These are phyloP conservation scores for Alternaria ethzedia DNA, from an alignment of 2,329 filamentous ascomycete species.

Conservation along the genomic window DNA sequence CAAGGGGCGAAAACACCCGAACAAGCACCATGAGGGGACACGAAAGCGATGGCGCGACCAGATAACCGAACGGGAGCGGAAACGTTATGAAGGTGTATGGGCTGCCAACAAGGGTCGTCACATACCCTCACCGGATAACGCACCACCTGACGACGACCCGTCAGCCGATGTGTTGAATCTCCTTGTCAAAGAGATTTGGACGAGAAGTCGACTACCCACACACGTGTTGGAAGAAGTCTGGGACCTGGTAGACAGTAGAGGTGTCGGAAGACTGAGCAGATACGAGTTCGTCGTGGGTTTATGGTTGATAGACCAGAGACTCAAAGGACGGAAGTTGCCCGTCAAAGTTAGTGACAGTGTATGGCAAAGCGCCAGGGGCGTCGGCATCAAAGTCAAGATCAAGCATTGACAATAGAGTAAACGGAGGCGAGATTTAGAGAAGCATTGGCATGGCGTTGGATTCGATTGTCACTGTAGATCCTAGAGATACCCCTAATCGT, in stretches of 20 bases:
- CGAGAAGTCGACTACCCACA: conserved; percentile 68
- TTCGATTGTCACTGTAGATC: conserved; percentile 6
- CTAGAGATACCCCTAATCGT: conserved; percentile 38
- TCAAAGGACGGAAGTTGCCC: conserved; percentile 81
- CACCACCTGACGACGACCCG: conserved; percentile 25
- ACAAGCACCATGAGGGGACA: conserved; percentile 76
- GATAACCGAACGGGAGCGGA: conserved; percentile 74
- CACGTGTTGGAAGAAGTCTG: conserved; percentile 78
- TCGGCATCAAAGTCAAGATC: conserved; percentile 51
- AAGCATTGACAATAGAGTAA: background rate
- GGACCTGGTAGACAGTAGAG: conserved; percentile 70
- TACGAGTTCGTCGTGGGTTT: conserved; percentile 82
- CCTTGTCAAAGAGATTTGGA: conserved; percentile 78
- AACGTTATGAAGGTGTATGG: conserved; percentile 84
- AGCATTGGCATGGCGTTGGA: conserved; percentile 21
- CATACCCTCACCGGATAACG: conserved; percentile 24
- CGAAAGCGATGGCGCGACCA: conserved; percentile 78
- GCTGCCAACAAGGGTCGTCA: conserved; percentile 74
- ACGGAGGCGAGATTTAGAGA: background rate
- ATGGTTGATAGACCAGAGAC: conserved; percentile 81
- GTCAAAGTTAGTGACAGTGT: conserved; percentile 73
- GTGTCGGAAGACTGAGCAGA: conserved; percentile 64
- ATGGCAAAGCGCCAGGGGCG: conserved; percentile 69
- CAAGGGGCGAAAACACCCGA: conserved; percentile 62
- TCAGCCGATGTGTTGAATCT: conserved; percentile 68